Percentiles rank a stretch among this genome's conserved stretches.
phyloP scores from a whole-genome alignment of 805 yeast genomes.

The Nematodospora valgi region DNA sequence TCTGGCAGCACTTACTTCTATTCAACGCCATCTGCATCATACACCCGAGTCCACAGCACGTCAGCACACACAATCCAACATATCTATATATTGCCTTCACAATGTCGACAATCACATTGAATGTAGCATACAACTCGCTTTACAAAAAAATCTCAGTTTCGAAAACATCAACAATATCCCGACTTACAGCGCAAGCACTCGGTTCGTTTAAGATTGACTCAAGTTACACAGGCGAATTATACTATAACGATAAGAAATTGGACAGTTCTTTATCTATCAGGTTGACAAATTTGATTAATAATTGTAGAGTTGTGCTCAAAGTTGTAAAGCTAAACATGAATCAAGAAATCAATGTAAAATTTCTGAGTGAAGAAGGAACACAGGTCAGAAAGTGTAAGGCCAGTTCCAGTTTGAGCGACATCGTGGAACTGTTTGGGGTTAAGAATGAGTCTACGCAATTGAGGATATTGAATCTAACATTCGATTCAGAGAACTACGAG shows the following conservation, averaged over 20 bases:
- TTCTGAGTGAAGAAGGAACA: conserved; percentile 9
- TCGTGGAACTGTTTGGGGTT: conserved; percentile 7
- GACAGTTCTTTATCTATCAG: conserved; percentile 32
- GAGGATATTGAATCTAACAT: conserved; percentile 13
- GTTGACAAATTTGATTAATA: conserved; percentile 29
- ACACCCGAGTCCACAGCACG: too few species aligned
- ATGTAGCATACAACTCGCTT: conserved; percentile 18
- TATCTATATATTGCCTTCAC: too few species aligned
- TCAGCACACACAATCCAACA: too few species aligned
- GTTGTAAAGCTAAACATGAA: conserved; percentile 10
- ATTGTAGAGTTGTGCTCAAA: conserved; percentile 27
- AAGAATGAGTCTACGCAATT: conserved; percentile 10
- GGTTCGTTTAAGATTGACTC: conserved; percentile 24
- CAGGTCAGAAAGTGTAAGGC: conserved; percentile 4
- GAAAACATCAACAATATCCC: conserved; percentile 24
- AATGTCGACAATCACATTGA: conserved; percentile 25
- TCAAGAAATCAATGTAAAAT: conserved; percentile 16
- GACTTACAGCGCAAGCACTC: conserved; percentile 18
- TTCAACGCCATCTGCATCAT: too few species aligned
- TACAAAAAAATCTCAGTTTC: conserved; percentile 26
- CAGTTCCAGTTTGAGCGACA: conserved; percentile 1
- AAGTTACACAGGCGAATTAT: conserved; percentile 20
- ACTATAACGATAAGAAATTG: conserved; percentile 25
- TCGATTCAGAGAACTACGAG: conserved; percentile 11
- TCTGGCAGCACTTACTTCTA: too few species aligned